These are phyloP conservation scores for Penicillium canescens DNA, from an alignment of 495 filamentous ascomycete genomes.

Conservation along the genomic window DNA sequence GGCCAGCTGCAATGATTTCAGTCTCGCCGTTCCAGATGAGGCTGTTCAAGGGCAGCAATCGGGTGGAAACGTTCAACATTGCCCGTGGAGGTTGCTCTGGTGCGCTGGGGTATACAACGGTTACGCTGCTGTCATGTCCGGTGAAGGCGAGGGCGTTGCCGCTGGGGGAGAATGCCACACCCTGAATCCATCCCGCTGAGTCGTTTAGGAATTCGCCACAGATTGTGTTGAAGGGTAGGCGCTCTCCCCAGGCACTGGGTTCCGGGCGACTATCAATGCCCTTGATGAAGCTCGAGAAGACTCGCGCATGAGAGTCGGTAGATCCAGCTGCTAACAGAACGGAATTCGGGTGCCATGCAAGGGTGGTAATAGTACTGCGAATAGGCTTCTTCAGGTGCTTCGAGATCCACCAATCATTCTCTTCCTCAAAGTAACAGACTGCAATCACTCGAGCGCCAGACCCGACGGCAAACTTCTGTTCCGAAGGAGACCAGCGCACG, in stretches of 20 bases:
- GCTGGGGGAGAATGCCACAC: conserved; percentile 85
- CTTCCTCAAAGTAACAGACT: conserved; percentile 98
- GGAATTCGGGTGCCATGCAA: conserved; percentile 96
- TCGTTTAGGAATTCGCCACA: conserved; percentile 96
- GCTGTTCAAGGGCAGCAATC: conserved; percentile 86
- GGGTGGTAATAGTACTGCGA: conserved; percentile 88
- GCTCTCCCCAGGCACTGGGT: conserved; percentile 89
- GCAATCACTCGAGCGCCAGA: conserved; percentile 94
- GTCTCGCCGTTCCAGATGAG: conserved; percentile 89
- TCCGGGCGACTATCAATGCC: conserved; percentile 86
- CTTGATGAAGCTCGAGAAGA: conserved; percentile 95
- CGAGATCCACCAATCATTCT: conserved; percentile 99
- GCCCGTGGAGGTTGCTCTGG: conserved; percentile 89
- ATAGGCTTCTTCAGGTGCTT: conserved; percentile 99
- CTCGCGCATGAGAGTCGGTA: conserved; percentile 95
- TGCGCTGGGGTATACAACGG: conserved; percentile 90
- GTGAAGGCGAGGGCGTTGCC: conserved; percentile 89
- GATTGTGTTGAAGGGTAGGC: conserved; percentile 94
- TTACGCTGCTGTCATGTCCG: conserved; percentile 92
- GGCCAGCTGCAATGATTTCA: conserved; percentile 93
- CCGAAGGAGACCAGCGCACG: conserved; percentile 95
- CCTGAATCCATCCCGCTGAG: conserved; percentile 94
- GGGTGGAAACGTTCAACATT: conserved; percentile 83
- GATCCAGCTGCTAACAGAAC: conserved; percentile 92
- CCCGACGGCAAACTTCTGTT: conserved; percentile 95